Percentiles rank a stretch among this genome's conserved stretches.
phyloP scores from a whole-genome alignment of 1,284 basidiomycete genomes.

The Trichosporon sp. region DNA sequence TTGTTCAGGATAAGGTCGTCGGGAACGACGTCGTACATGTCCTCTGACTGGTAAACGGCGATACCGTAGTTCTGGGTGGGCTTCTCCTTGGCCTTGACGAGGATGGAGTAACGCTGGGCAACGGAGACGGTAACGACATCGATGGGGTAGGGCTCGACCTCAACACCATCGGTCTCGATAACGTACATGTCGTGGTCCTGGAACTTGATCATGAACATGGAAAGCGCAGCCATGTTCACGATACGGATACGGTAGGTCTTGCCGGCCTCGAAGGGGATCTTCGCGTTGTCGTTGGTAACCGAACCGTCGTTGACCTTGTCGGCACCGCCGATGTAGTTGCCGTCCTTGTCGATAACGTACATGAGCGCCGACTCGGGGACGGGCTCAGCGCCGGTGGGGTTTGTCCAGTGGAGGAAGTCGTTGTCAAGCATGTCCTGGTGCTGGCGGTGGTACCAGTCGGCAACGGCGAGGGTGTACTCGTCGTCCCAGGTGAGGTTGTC shows the following conservation, averaged over 20 bases:
- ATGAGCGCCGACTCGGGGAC: slow-evolving; percentile 81
- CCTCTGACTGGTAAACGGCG: slow-evolving; percentile 80
- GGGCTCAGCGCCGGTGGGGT: slow-evolving; percentile 84
- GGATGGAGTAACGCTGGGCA: slow-evolving; percentile 90
- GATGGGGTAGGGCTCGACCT: slow-evolving; percentile 70
- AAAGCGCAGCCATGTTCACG: slow-evolving; percentile 68
- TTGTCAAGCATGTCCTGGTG: slow-evolving; percentile 65
- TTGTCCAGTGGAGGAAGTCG: slow-evolving; percentile 70
- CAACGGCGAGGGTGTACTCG: slow-evolving; percentile 81
- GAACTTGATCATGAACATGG: slow-evolving; percentile 79
- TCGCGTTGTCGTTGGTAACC: slow-evolving; percentile 72
- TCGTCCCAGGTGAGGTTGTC: slow-evolving; percentile 72
- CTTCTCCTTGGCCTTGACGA: slow-evolving; percentile 86
- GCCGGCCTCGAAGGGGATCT: slow-evolving; percentile 78
- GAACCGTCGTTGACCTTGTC: slow-evolving; percentile 59
- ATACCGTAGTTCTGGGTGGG: slow-evolving; percentile 81
- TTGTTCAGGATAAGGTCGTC: slow-evolving; percentile 71
- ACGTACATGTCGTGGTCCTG: slow-evolving; percentile 89
- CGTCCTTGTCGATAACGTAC: slow-evolving; percentile 75
- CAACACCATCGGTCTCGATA: slow-evolving; percentile 86
- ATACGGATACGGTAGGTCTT: slow-evolving; percentile 70
- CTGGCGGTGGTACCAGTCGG: slow-evolving; percentile 78
- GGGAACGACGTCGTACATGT: slow-evolving; percentile 76
- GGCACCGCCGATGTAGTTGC: slow-evolving; percentile 64
- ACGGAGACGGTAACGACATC: slow-evolving; percentile 74